Evolutionary conservation across 495 filamentous ascomycete genomes (phyloP).

Genomic region (Aspergillus bertholletiae): DNA sequence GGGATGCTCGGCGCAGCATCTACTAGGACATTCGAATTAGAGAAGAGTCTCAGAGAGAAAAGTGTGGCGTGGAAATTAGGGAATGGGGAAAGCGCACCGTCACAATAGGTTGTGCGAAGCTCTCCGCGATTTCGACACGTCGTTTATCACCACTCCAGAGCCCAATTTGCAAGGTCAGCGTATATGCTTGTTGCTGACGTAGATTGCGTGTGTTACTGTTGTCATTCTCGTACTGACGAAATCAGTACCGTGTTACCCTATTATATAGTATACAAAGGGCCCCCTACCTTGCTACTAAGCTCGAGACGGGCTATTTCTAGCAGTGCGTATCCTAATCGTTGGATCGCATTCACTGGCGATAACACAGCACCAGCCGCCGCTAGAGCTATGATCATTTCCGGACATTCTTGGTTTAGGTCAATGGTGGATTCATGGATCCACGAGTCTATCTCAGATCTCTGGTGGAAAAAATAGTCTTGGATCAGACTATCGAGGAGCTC

Average conservation of each 20-base stretch:
- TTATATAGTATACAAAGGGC: background rate
- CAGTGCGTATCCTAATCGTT: slow-evolving; percentile 60
- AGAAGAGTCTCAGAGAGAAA: too few species aligned
- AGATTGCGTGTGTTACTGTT: slow-evolving; percentile 54
- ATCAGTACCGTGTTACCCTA: background rate
- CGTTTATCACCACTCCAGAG: slow-evolving; percentile 65
- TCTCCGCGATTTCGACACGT: slow-evolving; percentile 68
- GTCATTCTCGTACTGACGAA: slow-evolving; percentile 48
- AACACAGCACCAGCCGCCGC: slow-evolving; percentile 54
- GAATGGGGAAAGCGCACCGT: slow-evolving; percentile 26
- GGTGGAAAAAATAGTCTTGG: slow-evolving; percentile 55
- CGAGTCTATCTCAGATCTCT: slow-evolving; percentile 43
- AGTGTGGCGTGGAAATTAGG: background rate
- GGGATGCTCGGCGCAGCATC: slow-evolving; percentile 40
- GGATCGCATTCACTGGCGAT: slow-evolving; percentile 51
- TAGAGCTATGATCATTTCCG: slow-evolving; percentile 53
- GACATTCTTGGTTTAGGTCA: slow-evolving; percentile 42
- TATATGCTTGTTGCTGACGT: slow-evolving; percentile 51
- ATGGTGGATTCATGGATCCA: slow-evolving; percentile 60
- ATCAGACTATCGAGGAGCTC: slow-evolving; percentile 58
- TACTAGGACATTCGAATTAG: background rate
- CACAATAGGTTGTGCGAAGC: slow-evolving; percentile 47
- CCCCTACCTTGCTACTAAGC: slow-evolving; percentile 41
- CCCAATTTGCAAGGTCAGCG: slow-evolving; percentile 54
- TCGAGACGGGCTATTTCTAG: slow-evolving; percentile 55